A percentile compares a stretch with the other conserved stretches of the same genome.
phyloP scores from a whole-genome alignment of 2,329 filamentous ascomycete genomes.

The Metarhizium robertsii region DNA sequence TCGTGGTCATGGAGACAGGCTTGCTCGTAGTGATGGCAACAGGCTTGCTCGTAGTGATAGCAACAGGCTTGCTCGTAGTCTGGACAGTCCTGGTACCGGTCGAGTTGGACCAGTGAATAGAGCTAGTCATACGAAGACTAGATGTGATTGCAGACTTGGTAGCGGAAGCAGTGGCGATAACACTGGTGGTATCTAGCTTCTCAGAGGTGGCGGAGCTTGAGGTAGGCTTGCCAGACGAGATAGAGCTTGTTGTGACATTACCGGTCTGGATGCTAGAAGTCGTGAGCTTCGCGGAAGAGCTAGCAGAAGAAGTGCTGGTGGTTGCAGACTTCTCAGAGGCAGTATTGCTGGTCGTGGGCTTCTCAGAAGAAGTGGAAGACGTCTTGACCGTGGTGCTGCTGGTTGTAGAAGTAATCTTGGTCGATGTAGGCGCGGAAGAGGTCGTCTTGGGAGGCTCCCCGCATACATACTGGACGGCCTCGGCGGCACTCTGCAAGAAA shows the following conservation, averaged over 20 bases:
- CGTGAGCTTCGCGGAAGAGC: neutral
- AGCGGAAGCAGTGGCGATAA: neutral
- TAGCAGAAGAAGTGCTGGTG: neutral
- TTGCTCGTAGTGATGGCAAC: neutral
- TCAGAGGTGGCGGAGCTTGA: neutral
- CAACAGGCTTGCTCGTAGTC: conserved; percentile 13
- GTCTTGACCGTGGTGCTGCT: conserved; percentile 1
- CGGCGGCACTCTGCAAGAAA: conserved; percentile 27
- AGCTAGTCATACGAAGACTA: neutral
- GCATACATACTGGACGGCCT: conserved; percentile 29
- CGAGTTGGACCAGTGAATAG: conserved; percentile 8
- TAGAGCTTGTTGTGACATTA: too few species aligned
- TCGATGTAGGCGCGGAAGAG: conserved; percentile 6
- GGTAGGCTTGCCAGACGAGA: neutral
- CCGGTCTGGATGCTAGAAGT: neutral
- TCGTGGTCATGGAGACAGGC: conserved; percentile 8
- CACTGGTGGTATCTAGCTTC: neutral
- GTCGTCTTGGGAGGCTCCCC: conserved; percentile 15
- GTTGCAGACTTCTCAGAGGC: neutral
- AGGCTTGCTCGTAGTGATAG: neutral
- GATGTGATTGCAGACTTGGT: neutral
- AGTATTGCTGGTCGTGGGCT: neutral
- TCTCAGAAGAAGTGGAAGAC: conserved; percentile 5
- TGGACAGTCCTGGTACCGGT: conserved; percentile 1
- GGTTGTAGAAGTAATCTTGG: conserved; percentile 6